Conservation (phyloP, 2,329 filamentous ascomycete genomes). For the Periconia macrospinosa region DNA sequence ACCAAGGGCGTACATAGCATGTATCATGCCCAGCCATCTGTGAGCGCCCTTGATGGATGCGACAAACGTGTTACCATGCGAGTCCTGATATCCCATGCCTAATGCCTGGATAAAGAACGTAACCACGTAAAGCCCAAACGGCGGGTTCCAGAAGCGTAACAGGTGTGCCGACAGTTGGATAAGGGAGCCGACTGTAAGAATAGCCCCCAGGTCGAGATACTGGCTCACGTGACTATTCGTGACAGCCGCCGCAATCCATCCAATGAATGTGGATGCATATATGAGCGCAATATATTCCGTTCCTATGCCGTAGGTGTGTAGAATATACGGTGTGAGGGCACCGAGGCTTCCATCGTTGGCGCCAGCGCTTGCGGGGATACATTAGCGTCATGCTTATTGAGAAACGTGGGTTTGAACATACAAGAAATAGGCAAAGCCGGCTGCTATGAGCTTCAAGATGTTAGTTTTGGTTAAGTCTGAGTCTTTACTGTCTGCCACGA, state of each 20-base stretch:
- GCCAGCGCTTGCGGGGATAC: too few species aligned
- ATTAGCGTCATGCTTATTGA: too few species aligned
- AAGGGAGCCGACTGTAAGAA: constrained; percentile 59
- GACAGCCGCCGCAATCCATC: constrained; percentile 62
- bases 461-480: constrained; percentile 10
- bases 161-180: constrained; percentile 59
- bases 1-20: constrained; percentile 63
- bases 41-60: constrained; percentile 56
- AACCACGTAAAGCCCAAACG: constrained; percentile 59
- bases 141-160: constrained; percentile 59
- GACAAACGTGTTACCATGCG: constrained; percentile 65
- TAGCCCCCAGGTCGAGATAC: constrained; percentile 58
- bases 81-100: constrained; percentile 66
- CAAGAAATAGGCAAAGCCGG: constrained; percentile 65
- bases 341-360: constrained; percentile 67
- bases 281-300: constrained; percentile 51
- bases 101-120: constrained; percentile 62
- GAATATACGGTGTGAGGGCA: constrained; percentile 64
- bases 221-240: constrained; percentile 58
- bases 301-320: constrained; percentile 58
- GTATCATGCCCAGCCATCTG: constrained; percentile 65
- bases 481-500: neutral
- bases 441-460: constrained; percentile 50
- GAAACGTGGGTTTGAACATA: too few species aligned
- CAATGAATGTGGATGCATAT: constrained; percentile 61